Evolutionary conservation across 208 protist species (phyloP).

Genomic region (Trypanosomatidae sp.): DNA sequence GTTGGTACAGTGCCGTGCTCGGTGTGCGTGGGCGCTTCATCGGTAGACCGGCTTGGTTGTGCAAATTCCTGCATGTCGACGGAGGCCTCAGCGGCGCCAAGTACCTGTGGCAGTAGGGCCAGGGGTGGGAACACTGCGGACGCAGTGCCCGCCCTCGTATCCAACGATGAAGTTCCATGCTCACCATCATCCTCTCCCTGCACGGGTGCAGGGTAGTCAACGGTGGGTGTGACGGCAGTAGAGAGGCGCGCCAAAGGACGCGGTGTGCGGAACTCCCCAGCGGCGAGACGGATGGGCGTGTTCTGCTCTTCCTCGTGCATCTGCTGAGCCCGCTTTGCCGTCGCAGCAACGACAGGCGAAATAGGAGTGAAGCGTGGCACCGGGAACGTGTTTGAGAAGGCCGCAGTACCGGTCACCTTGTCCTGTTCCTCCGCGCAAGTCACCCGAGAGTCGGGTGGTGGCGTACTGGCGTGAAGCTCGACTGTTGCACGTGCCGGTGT

Average conservation of each 20-base stretch:
- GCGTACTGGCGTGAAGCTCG: background rate
- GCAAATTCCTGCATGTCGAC: background rate
- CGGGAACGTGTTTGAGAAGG: conserved; percentile 25
- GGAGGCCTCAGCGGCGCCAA: background rate
- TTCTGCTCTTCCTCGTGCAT: background rate
- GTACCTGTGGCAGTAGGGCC: background rate
- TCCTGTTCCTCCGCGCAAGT: background rate
- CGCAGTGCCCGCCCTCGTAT: background rate
- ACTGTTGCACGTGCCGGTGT: conserved; percentile 1
- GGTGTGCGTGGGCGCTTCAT: background rate
- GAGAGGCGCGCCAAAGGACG: conserved; percentile 24
- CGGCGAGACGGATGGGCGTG: conserved; percentile 21
- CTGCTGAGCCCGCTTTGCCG: background rate
- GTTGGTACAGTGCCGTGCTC: background rate
- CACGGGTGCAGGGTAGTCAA: background rate
- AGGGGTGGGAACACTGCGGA: background rate
- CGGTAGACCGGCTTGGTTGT: too few species aligned
- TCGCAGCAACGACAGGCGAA: background rate
- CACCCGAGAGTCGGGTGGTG: background rate
- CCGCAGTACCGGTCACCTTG: conserved; percentile 3
- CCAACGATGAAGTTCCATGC: background rate
- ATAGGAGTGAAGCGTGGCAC: conserved; percentile 26
- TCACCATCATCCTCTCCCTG: background rate
- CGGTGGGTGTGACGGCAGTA: conserved; percentile 6
- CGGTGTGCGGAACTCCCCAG: conserved; percentile 40